Conservation (phyloP, 129 eudicot species). For the Sambucus nigra region DNA sequence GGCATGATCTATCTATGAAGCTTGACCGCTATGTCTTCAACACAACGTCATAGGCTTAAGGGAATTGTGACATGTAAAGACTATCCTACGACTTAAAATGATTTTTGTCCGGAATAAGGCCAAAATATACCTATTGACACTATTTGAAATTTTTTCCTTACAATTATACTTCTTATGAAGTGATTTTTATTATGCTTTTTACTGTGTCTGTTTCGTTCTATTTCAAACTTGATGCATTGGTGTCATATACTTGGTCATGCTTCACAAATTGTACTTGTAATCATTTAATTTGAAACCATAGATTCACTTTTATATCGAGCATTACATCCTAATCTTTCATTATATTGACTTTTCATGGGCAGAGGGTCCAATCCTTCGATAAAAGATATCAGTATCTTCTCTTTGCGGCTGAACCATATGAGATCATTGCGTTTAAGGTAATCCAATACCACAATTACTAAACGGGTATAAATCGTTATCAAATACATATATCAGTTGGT, state of each 20-base stretch:
- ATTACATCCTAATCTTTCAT: constrained; percentile 4
- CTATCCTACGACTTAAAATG: no score
- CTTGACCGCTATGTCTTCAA: no score
- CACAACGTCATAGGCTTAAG: no score
- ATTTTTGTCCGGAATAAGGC: no score
- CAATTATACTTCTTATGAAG: no score
- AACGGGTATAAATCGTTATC: not conserved
- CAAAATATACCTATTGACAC: no score
- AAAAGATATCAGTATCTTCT: constrained; percentile 83
- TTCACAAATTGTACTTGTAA: not conserved
- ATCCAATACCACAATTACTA: not conserved
- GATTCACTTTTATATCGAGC: not conserved
- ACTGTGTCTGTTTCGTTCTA: not conserved
- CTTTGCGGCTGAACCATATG: constrained; percentile 94
- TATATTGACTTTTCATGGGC: constrained; percentile 12
- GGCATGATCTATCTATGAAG: no score
- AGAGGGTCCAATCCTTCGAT: constrained; percentile 83
- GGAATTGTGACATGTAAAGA: no score
- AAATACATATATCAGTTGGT: not conserved
- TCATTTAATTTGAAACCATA: not conserved
- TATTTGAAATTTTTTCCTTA: no score
- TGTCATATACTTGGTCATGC: not conserved
- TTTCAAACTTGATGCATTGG: not conserved
- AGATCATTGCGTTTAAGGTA: constrained; percentile 85
- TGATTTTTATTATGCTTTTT: no score